phyloP scores from a whole-genome alignment of 1,284 basidiomycete species.

The Irpex rosettiformis region DNA sequence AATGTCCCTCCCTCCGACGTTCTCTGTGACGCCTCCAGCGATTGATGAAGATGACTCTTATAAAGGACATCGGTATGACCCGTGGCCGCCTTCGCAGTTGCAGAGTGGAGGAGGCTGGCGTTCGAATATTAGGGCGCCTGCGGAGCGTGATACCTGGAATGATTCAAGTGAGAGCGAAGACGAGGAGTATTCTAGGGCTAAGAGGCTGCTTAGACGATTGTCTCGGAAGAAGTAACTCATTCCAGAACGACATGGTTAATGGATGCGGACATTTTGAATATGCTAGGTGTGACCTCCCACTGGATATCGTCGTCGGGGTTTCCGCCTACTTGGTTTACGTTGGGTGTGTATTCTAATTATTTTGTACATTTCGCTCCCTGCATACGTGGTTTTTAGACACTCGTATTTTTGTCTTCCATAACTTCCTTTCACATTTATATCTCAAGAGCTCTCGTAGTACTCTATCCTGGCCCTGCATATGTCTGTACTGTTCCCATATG shows the following conservation, averaged over 20 bases:
- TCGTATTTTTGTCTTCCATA: neutral
- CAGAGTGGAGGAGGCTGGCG: constrained; percentile 19
- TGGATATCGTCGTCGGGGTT: too few relatives aligned
- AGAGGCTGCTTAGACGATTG: constrained; percentile 43
- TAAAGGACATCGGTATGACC: constrained; percentile 15
- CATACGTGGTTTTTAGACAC: neutral
- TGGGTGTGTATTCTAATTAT: neutral
- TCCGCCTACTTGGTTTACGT: too few relatives aligned
- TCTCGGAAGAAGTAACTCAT: constrained; percentile 36
- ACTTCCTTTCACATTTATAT: neutral
- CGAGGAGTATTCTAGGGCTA: constrained; percentile 58
- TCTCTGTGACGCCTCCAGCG: constrained; percentile 65
- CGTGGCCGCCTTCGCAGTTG: constrained; percentile 18
- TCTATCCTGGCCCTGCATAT: neutral
- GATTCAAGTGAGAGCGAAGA: constrained; percentile 70
- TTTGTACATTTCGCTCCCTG: neutral
- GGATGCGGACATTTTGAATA: neutral
- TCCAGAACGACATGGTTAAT: neutral
- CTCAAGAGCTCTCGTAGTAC: neutral
- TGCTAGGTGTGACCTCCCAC: too few relatives aligned
- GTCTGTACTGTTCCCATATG: neutral
- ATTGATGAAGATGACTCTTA: constrained; percentile 33
- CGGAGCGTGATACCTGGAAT: constrained; percentile 51
- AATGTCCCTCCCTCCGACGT: constrained; percentile 68
- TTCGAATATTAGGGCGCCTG: constrained; percentile 23